Base-by-base conservation (phyloP, 1,284 basidiomycete genomes). In the Trichosporon sp. region DNA sequence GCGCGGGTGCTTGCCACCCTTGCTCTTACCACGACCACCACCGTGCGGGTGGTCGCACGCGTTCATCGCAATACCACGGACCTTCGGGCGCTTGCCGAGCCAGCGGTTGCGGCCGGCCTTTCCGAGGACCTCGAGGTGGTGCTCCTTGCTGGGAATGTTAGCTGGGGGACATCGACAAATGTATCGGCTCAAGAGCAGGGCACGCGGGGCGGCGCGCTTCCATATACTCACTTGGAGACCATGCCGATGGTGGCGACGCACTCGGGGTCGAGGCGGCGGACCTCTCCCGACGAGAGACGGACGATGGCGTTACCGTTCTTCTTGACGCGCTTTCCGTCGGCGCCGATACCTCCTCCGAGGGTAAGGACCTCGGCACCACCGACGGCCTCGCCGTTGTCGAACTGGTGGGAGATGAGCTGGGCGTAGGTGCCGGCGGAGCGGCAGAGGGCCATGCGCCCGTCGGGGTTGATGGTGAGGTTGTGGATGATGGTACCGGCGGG, bases 21-120 rank as follows among this genome's bases (percentile, higher is more conserved):
- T 98, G 70, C 91, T 93, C 85, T 97, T 98, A 79, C 96, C 96
- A 85, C 96, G 91, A 81, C 96, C 95, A 76, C 96, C 96, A 85
- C 96, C 96, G 83, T 87, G 95, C 73, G 96, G 95, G 84, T 99
- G 96, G 83, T 98, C 96, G 71, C 87, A 94, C 87, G 93, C 91
- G 84, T 99, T 99, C 96, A 98, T 98, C 29, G 96, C 96, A 72
- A 98, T 90, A 90, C 96, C 96, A 81, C 96, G 90, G 35, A 98
- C 94, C 73, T 89, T 89, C 2, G 96, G 96, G 76, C 91, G 85
- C 75, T 89, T 85, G 44, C 96, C 96, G 31, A 98, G 84, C 93
- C 95, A 97, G 64, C 97, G 87, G 64, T 86, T 87, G 72, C 96
- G 85, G 56, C 96, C 96, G 18, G 97, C 96, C 84, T 99, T 99